Base-by-base conservation (phyloP, 805 yeast species). In the Maudiozyma pseudohumilis region DNA sequence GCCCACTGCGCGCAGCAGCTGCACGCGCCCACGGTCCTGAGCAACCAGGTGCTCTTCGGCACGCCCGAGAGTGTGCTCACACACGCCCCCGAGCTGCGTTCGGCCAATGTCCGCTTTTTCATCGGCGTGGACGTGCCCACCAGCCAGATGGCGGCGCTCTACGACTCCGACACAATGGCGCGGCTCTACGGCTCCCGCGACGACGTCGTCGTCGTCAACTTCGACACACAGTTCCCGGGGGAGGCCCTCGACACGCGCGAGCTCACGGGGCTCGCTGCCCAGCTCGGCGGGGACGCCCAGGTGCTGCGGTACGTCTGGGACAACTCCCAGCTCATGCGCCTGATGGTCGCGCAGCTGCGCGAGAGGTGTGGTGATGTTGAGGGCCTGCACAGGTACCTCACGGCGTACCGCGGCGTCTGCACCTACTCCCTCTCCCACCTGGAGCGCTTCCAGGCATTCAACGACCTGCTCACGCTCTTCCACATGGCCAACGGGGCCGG, bases 41-140 rank as follows among this genome's bases (percentile, higher is more conserved):
- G 64, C 8, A 60, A 61, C 15, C 54, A 61, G 32, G 50, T 70
- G 3, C 69, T 66, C 59, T 55, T 72, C 22, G 76, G 77, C 2
- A 73, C 76, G 2, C 44, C 68, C 38, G 56, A 66, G 35, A 58
- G 66, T 1, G 49, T 68, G n/a, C 56, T 64, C 1, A 65, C 68
- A 46, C 38, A 45, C 21, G 45, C 48, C 7, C 58, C 55, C 7
- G 64, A 66, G 36, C 45, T 72, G 8, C 37, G 41, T 15, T 46
- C 52, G n/a, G 55, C 65, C 39, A 66, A 67, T 42, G 64, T 71
- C 42, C 59, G 53, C 38, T 60, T 58, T 39, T 53, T 66, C 34
- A 50, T 66, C 20, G 61, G 65, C 15, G 44, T 63, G 1, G 55
- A 53, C 19, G 39, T 65, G 16, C 59, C 66, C 6, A 54, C 63